phyloP scores from a whole-genome alignment of 2,329 filamentous ascomycete genomes.

The Emergomyces pasteurianus region DNA sequence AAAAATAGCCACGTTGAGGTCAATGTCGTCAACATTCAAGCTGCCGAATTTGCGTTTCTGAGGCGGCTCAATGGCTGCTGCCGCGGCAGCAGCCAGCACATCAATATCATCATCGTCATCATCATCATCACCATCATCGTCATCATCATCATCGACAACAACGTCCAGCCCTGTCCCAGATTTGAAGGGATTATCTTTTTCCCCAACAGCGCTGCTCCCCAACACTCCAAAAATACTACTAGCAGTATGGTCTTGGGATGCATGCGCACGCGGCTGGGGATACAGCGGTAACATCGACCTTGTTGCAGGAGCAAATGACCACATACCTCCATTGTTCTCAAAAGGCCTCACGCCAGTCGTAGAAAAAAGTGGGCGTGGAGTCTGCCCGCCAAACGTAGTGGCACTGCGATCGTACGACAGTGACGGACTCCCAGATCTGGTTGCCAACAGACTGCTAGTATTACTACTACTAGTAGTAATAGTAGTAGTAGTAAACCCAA shows the following conservation, averaged over 20 bases:
- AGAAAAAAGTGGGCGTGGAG: background rate
- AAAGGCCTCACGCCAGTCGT: background rate
- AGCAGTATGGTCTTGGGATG: background rate
- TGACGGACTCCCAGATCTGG: background rate
- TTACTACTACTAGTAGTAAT: too few species aligned
- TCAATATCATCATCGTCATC: background rate
- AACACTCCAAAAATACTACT: background rate
- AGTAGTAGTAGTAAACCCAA: background rate
- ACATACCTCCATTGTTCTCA: background rate
- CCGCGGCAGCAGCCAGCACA: background rate
- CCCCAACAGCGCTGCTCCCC: background rate
- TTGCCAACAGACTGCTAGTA: too few species aligned
- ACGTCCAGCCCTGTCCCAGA: background rate
- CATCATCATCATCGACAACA: background rate
- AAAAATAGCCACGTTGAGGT: conserved; percentile 17
- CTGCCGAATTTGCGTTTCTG: conserved; percentile 1
- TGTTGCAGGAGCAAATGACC: background rate
- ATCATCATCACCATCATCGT: too few species aligned
- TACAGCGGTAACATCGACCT: background rate
- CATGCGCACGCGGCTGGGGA: background rate
- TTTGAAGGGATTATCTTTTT: background rate
- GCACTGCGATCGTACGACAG: too few species aligned
- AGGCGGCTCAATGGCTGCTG: background rate
- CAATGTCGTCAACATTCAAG: conserved; percentile 8
- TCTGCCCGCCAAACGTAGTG: background rate